Base-by-base conservation (phyloP, 257 asterid genomes). In the Salvia hispanica region DNA sequence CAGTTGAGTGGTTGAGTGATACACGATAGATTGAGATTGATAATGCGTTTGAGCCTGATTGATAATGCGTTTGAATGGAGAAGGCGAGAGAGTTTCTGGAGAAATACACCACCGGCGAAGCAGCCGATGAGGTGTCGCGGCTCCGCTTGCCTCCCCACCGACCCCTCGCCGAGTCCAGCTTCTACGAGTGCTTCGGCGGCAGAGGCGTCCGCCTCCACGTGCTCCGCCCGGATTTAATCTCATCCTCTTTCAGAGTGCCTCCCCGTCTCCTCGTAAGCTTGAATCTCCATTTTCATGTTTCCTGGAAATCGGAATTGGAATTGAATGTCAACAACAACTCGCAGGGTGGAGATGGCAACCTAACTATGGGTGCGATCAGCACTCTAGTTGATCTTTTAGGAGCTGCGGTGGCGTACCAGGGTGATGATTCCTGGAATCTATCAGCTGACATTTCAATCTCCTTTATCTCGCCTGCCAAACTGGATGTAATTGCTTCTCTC, bases 401-500 rank as follows among this genome's bases (percentile, higher is more conserved):
- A 16, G 90, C 84, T 57, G 91, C 96, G 0, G 78, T 74, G 50
- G 83, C 84, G 28, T 81, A 76, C 44, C 81, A 76, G 58, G 85
- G 75, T 15, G 87, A 82, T 7, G 74, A 66, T 28, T 83, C 96
- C 0, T 79, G 78, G 88, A 80, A 75, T 56, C 89, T 91, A 5
- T 88, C 97, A 0, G 90, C 82, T 18, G 95, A 91, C 78, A 88
- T 91, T 89, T 88, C 97, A 0, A 85, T 91, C 63, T 80, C 84
- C 67, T 72, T 62, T 33, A 70, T 86, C 58, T 88, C 97, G 7
- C 25, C 81, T 69, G 97, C 96, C 1, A 88, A 84, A 74, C 62
- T 72, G 52, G 76, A 82, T 77, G 97, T 87, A 80, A 82, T 25
- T 25, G 31, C 31, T 25, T 25, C 31, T 25, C 31, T 25, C 31